Conservation (phyloP, 495 filamentous ascomycete genomes). For the Jackrogersella multiformis region DNA sequence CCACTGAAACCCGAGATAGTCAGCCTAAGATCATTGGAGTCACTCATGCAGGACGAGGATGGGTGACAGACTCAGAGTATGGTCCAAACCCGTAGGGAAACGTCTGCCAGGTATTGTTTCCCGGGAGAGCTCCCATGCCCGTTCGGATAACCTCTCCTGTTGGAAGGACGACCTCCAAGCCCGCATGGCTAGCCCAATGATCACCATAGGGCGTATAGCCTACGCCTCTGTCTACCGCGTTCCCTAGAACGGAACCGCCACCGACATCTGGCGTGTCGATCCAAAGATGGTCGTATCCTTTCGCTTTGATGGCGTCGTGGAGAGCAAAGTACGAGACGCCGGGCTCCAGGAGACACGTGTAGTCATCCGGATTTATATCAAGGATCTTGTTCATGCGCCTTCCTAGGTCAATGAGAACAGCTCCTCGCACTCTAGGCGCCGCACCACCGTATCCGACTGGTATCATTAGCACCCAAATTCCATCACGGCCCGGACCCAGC, state of each 20-base stretch:
- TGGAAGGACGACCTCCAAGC: constrained; percentile 64
- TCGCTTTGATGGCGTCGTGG: constrained; percentile 54
- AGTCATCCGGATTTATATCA: constrained; percentile 59
- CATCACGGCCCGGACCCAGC: not conserved
- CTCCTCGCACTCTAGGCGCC: constrained; percentile 60
- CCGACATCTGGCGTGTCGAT: constrained; percentile 57
- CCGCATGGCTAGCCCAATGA: constrained; percentile 54
- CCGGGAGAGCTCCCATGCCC: constrained; percentile 63
- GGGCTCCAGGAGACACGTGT: constrained; percentile 62
- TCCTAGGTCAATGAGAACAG: constrained; percentile 63
- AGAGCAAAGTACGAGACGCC: constrained; percentile 61
- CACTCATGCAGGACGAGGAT: constrained; percentile 33
- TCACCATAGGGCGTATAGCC: constrained; percentile 59
- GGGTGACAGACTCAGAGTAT: constrained; percentile 60
- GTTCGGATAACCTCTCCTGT: constrained; percentile 63
- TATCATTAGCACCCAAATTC: constrained; percentile 9
- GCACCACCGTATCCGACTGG: constrained; percentile 64
- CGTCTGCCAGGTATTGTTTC: constrained; percentile 55
- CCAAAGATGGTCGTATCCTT: constrained; percentile 44
- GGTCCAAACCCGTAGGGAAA: constrained; percentile 65
- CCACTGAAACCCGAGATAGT: constrained; percentile 41
- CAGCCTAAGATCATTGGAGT: not conserved
- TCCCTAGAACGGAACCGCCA: constrained; percentile 61
- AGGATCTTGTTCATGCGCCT: constrained; percentile 63
- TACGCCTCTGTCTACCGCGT: constrained; percentile 62